Conservation (phyloP, 805 yeast species). For the Zygosaccharomyces bisporus region DNA sequence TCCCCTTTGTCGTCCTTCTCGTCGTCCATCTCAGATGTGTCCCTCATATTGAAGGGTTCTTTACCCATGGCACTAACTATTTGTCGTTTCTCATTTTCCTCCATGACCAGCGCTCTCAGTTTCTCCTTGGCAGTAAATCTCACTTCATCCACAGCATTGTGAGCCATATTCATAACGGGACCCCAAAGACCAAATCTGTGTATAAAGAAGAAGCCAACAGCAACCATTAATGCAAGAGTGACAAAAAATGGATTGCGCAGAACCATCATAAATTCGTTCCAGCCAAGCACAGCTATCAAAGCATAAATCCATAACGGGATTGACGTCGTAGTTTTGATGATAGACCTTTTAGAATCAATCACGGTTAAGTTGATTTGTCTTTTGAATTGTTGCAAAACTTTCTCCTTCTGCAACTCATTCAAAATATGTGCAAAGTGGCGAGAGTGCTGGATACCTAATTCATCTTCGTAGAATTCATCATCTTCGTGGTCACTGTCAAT, state of each 20-base stretch:
- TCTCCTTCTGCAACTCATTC: slow-evolving; percentile 52
- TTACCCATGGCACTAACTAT: slow-evolving; percentile 8
- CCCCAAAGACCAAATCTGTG: slow-evolving; percentile 70
- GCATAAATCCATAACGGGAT: slow-evolving; percentile 82
- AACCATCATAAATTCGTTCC: slow-evolving; percentile 92
- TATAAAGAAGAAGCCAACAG: slow-evolving; percentile 62
- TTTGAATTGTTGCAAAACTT: slow-evolving; percentile 56
- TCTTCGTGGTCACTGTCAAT: slow-evolving; percentile 38
- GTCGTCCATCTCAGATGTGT: slow-evolving; percentile 25
- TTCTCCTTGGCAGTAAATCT: slow-evolving; percentile 53
- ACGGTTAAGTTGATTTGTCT: slow-evolving; percentile 74
- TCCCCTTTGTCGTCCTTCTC: slow-evolving; percentile 10
- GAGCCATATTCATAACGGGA: slow-evolving; percentile 61
- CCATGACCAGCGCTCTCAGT: slow-evolving; percentile 54
- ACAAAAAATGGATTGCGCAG: slow-evolving; percentile 82
- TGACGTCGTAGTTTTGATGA: slow-evolving; percentile 68
- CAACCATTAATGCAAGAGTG: slow-evolving; percentile 51
- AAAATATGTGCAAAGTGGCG: slow-evolving; percentile 56
- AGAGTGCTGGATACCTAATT: slow-evolving; percentile 40
- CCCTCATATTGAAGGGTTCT: slow-evolving; percentile 36
- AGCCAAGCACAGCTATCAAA: slow-evolving; percentile 73
- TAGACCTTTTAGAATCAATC: slow-evolving; percentile 84
- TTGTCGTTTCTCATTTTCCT: slow-evolving; percentile 40
- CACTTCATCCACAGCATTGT: slow-evolving; percentile 55
- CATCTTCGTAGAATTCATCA: slow-evolving; percentile 38